phyloP scores from a whole-genome alignment of 2,329 filamentous ascomycete genomes.

The Aspergillus fischeri region DNA sequence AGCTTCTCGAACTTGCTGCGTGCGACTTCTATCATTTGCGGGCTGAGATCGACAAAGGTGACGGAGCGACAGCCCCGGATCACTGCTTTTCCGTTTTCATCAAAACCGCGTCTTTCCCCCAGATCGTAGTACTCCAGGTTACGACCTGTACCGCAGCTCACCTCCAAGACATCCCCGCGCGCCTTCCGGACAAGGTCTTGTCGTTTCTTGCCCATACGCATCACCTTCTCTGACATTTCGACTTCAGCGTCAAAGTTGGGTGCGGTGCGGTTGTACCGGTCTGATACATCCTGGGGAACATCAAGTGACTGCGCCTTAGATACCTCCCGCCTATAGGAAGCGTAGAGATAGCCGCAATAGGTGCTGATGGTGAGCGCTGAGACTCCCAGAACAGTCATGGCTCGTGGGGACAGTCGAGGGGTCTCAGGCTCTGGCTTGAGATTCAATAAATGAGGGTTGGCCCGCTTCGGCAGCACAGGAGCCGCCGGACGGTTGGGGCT shows the following conservation, averaged over 20 bases:
- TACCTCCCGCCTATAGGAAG: constrained; percentile 38
- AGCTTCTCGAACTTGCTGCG: constrained; percentile 39
- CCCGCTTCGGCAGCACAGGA: constrained; percentile 17
- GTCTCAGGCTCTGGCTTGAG: constrained; percentile 16
- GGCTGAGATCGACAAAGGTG: constrained; percentile 47
- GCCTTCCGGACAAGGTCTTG: constrained; percentile 40
- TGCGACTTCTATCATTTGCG: constrained; percentile 46
- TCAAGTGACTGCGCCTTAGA: constrained; percentile 27
- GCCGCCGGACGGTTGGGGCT: constrained; percentile 11
- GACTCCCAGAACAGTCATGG: constrained; percentile 36
- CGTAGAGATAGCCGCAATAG: constrained; percentile 43
- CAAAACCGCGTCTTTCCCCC: constrained; percentile 29
- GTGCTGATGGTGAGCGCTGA: constrained; percentile 39
- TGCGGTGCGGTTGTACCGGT: constrained; percentile 44
- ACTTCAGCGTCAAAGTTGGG: constrained; percentile 44
- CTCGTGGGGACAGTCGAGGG: constrained; percentile 25
- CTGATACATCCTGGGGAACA: constrained; percentile 42
- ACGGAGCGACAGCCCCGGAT: constrained; percentile 38
- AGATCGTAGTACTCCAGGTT: constrained; percentile 46
- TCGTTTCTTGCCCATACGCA: constrained; percentile 40
- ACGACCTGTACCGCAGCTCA: constrained; percentile 48
- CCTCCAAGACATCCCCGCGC: constrained; percentile 46
- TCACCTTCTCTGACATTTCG: constrained; percentile 40
- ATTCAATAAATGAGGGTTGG: constrained; percentile 21
- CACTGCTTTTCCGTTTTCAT: constrained; percentile 26